Conservation (phyloP, 768 basidiomycete genomes). For the Paxillus ammoniavirescens region DNA sequence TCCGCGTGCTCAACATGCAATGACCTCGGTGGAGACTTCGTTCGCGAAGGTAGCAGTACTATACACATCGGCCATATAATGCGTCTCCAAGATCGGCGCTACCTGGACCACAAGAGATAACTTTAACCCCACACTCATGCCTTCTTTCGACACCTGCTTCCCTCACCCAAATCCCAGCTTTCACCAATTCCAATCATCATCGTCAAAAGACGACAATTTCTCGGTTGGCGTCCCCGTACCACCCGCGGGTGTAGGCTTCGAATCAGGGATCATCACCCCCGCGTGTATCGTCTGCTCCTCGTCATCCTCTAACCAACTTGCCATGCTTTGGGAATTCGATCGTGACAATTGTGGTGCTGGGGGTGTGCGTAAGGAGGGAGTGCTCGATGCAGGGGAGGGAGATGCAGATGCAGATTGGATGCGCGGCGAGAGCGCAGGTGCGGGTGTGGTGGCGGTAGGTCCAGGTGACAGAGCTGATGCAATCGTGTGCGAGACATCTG, state of each 20-base stretch:
- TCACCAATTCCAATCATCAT: conserved; percentile 67
- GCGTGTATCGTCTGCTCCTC: conserved; percentile 24
- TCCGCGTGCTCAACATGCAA: too few relatives aligned
- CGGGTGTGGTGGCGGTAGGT: conserved; percentile 31
- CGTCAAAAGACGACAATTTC: conserved; percentile 26
- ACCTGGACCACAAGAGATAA: background rate
- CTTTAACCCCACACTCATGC: background rate
- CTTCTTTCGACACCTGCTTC: background rate
- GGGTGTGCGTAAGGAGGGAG: conserved; percentile 7
- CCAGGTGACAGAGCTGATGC: conserved; percentile 46
- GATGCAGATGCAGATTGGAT: conserved; percentile 8
- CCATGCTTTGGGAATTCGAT: conserved; percentile 12
- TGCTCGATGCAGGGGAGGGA: conserved; percentile 10
- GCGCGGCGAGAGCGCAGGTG: conserved; percentile 14
- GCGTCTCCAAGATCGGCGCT: background rate
- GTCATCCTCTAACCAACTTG: conserved; percentile 35
- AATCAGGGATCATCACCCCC: conserved; percentile 28
- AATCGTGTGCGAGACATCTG: conserved; percentile 61
- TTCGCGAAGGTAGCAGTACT: background rate
- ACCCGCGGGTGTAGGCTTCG: conserved; percentile 21
- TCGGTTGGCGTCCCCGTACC: background rate
- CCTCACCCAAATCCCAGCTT: background rate
- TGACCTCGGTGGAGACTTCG: too few relatives aligned
- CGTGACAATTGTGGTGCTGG: background rate
- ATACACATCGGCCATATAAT: background rate